These are phyloP conservation scores for Coleophoma eucalyptorum DNA, from an alignment of 2,329 filamentous ascomycete genomes.

Conservation along the genomic window DNA sequence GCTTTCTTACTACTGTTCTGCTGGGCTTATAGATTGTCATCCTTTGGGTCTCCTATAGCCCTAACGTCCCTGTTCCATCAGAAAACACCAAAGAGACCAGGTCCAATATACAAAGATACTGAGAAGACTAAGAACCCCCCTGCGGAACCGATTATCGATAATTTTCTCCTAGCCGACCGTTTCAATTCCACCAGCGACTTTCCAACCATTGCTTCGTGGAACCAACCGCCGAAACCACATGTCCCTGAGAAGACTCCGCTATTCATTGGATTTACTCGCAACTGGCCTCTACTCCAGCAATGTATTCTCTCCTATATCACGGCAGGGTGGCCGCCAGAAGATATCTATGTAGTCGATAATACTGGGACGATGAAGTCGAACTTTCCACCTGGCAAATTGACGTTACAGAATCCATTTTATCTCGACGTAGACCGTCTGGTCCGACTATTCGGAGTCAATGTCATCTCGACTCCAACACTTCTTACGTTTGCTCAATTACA, in stretches of 20 bases:
- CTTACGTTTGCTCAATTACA: constrained; percentile 49
- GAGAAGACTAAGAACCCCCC: background rate
- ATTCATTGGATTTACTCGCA: constrained; percentile 55
- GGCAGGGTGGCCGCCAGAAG: constrained; percentile 49
- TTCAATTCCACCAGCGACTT: constrained; percentile 15
- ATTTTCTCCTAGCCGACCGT: constrained; percentile 7
- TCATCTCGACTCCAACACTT: constrained; percentile 40
- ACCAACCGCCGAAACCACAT: constrained; percentile 34
- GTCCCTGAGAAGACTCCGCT: constrained; percentile 43
- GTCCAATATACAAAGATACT: background rate
- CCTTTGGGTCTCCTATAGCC: background rate
- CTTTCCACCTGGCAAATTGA: background rate
- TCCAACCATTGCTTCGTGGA: constrained; percentile 41
- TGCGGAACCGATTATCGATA: constrained; percentile 5
- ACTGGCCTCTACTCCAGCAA: constrained; percentile 52
- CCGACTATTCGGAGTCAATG: constrained; percentile 40
- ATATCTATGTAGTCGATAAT: constrained; percentile 55
- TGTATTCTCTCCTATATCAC: constrained; percentile 53
- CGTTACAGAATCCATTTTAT: constrained; percentile 51
- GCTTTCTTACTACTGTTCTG: background rate
- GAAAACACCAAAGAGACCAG: background rate
- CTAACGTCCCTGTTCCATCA: background rate
- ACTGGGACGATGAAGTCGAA: constrained; percentile 51
- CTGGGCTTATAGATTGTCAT: background rate
- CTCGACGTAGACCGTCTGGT: constrained; percentile 43